Percentiles rank a stretch among this genome's conserved stretches.
phyloP scores from a whole-genome alignment of 2,329 filamentous ascomycete genomes.

The Simplicillium aogashimaense region DNA sequence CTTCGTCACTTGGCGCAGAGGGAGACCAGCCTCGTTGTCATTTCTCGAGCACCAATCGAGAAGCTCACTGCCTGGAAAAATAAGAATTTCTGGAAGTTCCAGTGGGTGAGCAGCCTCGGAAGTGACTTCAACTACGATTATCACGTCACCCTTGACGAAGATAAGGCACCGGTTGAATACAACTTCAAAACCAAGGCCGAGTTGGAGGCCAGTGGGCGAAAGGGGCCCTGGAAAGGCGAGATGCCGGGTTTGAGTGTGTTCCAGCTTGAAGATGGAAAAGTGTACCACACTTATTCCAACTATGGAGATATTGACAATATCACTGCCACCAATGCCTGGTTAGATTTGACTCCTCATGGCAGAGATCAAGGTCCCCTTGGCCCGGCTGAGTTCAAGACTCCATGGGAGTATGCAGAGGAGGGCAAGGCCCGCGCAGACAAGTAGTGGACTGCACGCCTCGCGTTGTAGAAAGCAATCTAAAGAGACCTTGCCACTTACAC shows the following conservation, averaged over 20 bases:
- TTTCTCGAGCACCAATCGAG: slow-evolving; percentile 21
- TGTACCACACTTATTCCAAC: slow-evolving; percentile 19
- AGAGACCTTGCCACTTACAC: too few relatives aligned
- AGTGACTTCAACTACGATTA: slow-evolving; percentile 24
- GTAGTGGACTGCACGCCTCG: too few relatives aligned
- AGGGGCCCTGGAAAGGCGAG: slow-evolving; percentile 11
- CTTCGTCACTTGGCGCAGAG: slow-evolving; percentile 19
- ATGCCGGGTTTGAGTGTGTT: slow-evolving; percentile 19
- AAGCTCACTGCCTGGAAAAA: slow-evolving; percentile 21
- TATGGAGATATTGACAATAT: slow-evolving; percentile 12
- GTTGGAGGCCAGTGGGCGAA: slow-evolving; percentile 11
- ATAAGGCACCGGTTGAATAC: slow-evolving; percentile 11
- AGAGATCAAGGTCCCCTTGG: slow-evolving; percentile 9
- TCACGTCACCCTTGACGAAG: slow-evolving; percentile 15
- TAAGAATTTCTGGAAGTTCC: slow-evolving; percentile 24
- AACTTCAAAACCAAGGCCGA: slow-evolving; percentile 4
- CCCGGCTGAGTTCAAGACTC: background rate
- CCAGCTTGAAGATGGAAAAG: slow-evolving; percentile 11
- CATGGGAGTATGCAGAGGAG: too few relatives aligned
- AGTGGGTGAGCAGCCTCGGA: slow-evolving; percentile 19
- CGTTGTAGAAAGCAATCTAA: too few relatives aligned
- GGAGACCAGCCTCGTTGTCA: slow-evolving; percentile 19
- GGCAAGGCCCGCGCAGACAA: too few relatives aligned
- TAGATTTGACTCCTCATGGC: slow-evolving; percentile 16
- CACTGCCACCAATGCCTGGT: slow-evolving; percentile 10